phyloP scores from a whole-genome alignment of 148 eudicot species.

The Beta vulgaris region DNA sequence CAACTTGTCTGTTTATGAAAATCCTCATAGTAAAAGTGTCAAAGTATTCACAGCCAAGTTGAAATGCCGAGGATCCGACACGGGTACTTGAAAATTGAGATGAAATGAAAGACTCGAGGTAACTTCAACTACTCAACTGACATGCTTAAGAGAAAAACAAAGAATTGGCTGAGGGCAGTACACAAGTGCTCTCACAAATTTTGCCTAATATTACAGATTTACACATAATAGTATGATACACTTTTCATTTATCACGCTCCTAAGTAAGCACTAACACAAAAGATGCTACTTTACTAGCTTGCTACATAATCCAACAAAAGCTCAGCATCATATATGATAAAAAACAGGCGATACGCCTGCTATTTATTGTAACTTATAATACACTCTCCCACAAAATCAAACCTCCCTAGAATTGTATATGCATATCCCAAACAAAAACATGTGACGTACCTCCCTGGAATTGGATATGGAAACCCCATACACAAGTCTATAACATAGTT shows the following conservation, averaged over 20 bases:
- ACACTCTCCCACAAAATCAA: neutral
- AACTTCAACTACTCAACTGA: neutral
- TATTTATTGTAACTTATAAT: too few relatives aligned
- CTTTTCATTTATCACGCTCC: neutral
- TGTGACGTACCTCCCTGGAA: neutral
- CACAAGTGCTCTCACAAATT: neutral
- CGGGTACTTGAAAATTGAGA: too few relatives aligned
- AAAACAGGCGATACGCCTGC: neutral
- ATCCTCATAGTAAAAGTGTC: too few relatives aligned
- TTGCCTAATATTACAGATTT: neutral
- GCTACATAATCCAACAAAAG: neutral
- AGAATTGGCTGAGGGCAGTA: neutral
- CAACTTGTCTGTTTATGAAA: too few relatives aligned
- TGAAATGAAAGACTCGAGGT: too few relatives aligned
- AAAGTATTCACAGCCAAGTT: too few relatives aligned
- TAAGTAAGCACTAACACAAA: neutral
- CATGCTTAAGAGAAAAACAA: neutral
- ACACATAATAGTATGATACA: neutral
- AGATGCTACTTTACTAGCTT: neutral
- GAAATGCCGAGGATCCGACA: too few relatives aligned
- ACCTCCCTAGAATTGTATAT: neutral
- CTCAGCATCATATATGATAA: neutral
- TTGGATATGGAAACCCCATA: too few relatives aligned
- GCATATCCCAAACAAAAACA: neutral
- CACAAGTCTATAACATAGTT: neutral